Base-by-base conservation (phyloP, 805 yeast species). In the Yarrowia porcina region DNA sequence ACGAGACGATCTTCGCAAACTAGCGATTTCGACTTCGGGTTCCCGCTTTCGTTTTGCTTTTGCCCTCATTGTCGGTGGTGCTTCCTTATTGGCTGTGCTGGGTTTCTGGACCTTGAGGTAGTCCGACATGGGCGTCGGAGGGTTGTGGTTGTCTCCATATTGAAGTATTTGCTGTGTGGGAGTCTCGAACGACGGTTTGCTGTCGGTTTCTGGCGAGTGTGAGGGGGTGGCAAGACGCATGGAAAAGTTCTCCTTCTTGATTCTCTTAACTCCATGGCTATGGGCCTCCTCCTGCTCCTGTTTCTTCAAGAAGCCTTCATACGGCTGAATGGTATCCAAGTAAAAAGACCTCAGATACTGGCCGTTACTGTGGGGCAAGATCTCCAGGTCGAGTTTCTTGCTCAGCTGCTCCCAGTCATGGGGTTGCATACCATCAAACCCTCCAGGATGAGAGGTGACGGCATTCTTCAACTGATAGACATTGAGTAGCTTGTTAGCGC, bases 381-480 rank as follows among this genome's bases (percentile, higher is more conserved):
- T 36, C 39, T 41, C 49, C 17, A 56, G 39, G 32, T 59, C 63
- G 17, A 59, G 54, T 27, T 33, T 30, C 12, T 44, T 36, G 33
- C 33, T 32, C 32, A 59, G 44, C 17, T 13, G 50, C n/a, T 62
- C 52, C 63, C 59, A 59, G 32, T 59, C 35, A 1, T 12, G 44
- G 3, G 28, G 23, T 49, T 23, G 63, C 36, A 47, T 64, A 28
- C 12, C 57, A 25, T 33, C 32, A 15, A 30, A 63, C 1, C 50
- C 52, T 39, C 63, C 60, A 13, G 73, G 74, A 8, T 66, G 61
- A 36, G 64, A 21, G 23, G 69, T 67, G 20, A 73, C 74, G 3
- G 66, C 38, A 20, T 67, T 67, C 57, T 70, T 70, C n/a, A 75
- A 66, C 17, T 65, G 62, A 64, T 73, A 75, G 20, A 70, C 68